Percentiles rank a stretch among this genome's conserved stretches.
phyloP scores from a whole-genome alignment of 352 stramenopile species.

The Pythium monospermum region DNA sequence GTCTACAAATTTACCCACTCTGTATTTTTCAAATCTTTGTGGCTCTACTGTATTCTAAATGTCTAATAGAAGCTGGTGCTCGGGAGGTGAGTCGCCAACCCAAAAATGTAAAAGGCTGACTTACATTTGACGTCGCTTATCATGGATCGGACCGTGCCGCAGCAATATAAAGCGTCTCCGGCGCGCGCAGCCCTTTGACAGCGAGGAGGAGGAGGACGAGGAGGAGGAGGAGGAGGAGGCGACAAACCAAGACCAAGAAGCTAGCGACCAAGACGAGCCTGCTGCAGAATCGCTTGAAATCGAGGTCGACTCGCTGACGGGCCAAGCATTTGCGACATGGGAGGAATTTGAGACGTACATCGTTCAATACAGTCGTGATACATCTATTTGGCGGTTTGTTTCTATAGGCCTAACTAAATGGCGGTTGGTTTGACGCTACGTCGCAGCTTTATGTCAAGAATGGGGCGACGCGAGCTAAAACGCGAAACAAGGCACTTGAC shows the following conservation, averaged over 20 bases:
- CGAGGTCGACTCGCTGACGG: slow-evolving; percentile 3
- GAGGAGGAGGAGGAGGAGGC: slow-evolving; percentile 20
- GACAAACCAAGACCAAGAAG: no score
- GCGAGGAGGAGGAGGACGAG: slow-evolving; percentile 20
- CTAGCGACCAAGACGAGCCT: neutral
- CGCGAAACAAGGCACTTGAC: neutral
- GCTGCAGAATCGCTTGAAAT: neutral
- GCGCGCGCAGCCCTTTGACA: no score
- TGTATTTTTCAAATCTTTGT: no score
- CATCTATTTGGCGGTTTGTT: neutral
- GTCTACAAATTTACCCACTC: no score
- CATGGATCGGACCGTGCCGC: no score
- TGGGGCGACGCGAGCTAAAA: neutral
- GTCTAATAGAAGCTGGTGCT: no score
- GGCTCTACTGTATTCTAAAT: no score
- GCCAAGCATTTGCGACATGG: slow-evolving; percentile 1
- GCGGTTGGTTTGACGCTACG: neutral
- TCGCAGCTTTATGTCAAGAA: slow-evolving; percentile 2
- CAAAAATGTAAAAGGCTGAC: no score
- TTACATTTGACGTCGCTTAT: no score
- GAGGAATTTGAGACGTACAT: neutral
- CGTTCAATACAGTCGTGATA: neutral
- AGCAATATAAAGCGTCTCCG: no score
- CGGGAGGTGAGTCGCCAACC: no score
- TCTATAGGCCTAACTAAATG: neutral